phyloP scores from a whole-genome alignment of 345 rosid species.

The Hirschfeldia incana region DNA sequence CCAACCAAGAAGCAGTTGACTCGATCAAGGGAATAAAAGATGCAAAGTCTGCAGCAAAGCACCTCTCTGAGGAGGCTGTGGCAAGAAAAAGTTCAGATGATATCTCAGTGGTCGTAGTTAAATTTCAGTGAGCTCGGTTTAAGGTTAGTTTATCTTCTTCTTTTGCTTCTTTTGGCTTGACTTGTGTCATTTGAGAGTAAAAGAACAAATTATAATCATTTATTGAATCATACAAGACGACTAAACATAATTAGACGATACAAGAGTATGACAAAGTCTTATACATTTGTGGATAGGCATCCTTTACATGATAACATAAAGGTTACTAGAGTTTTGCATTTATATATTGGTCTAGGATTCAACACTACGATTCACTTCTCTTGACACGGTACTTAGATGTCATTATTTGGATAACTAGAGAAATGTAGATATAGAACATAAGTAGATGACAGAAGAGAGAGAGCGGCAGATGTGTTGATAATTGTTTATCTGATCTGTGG shows the following conservation, averaged over 20 bases:
- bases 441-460: conserved; percentile 84
- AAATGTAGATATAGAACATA: conserved; percentile 22
- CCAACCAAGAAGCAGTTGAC: conserved; percentile 84
- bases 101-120: conserved; percentile 81
- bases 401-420: conserved; percentile 23
- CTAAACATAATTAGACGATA: conserved; percentile 10
- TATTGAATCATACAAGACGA: conserved; percentile 9
- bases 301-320: conserved; percentile 18
- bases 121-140: conserved; percentile 48
- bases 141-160: conserved; percentile 32
- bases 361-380: conserved; percentile 6
- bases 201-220: not conserved
- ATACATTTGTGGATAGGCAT: conserved; percentile 12
- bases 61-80: conserved; percentile 79
- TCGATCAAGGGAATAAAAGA: conserved; percentile 65
- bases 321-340: conserved; percentile 1
- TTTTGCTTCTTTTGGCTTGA: not conserved
- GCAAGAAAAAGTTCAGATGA: conserved; percentile 77
- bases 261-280: conserved; percentile 5
- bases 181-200: conserved; percentile 4
- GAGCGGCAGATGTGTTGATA: conserved; percentile 56
- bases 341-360: conserved; percentile 8
- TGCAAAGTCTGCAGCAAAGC: conserved; percentile 82
- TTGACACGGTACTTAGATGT: conserved; percentile 15
- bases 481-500: conserved; percentile 48